Evolutionary conservation across 805 yeast genomes (phyloP), one percentile per base, ranked within the genome.

Genomic region (Peterozyma xylosa): DNA sequence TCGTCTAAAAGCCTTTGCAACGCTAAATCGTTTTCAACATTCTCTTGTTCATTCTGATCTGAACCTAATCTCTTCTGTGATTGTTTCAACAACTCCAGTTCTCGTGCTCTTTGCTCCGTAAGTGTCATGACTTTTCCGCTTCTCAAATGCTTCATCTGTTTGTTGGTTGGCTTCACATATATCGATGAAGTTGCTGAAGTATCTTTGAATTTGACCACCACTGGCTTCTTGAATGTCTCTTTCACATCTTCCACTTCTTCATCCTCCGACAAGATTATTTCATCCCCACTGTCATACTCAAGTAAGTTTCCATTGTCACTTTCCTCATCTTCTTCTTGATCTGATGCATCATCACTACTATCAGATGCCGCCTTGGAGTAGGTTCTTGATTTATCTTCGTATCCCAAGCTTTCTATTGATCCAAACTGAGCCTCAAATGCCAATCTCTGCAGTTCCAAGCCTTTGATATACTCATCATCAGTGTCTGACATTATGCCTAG

Each of bases 21-120:
- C 52, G 80, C 85, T n/a, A 82, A 54, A 58, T 84, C 93, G 51
- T 83, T 82, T 47, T 80, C 74, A 48, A 82, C 53, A 53, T 84
- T 77, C 27, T 81, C 77, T 33, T 62, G 66, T 30, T 73, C 74
- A 18, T 63, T 70, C 18, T 55, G 56, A 9, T 52, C 57, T 13
- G 58, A 61, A 5, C 60, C 47, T 34, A 29, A 42, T 40, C 37
- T 39, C 18, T 29, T 38, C 44, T 32, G 48, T 16, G 15, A 43
- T 39, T 5, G 30, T 42, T 11, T 49, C 54, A 27, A 51, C 49
- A 45, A 50, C 54, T 5, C 68, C 66, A 2, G 69, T 66, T 17
- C 49, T 50, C 15, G 50, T 35, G 33, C 49, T 52, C 54, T 43
- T 32, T 46, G 40, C 45, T 46, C 53, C 34, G 53, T 59, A 27